A percentile compares a stretch with the other conserved stretches of the same genome.
Evolutionary conservation across 495 filamentous ascomycete species (phyloP).

Genomic region (Cercophora samala): DNA sequence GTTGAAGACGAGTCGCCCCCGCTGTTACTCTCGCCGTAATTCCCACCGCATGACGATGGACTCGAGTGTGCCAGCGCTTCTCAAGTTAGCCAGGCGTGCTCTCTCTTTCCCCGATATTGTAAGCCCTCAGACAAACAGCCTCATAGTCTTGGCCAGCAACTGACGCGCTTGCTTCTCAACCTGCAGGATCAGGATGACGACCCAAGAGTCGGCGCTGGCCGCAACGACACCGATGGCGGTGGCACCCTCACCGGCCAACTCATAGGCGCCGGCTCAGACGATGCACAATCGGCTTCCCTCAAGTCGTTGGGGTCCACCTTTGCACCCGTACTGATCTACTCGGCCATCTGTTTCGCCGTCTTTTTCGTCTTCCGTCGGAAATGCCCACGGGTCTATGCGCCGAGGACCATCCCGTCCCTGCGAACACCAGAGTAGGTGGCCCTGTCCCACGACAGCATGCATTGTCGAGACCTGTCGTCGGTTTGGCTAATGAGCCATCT

Average conservation of each 20-base stretch:
- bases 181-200: conserved; percentile 29
- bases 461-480: background rate
- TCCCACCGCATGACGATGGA: conserved; percentile 9
- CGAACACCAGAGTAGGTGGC: conserved; percentile 31
- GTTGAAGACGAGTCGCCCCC: background rate
- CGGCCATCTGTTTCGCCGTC: conserved; percentile 32
- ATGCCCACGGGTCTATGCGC: conserved; percentile 35
- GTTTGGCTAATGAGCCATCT: conserved; percentile 22
- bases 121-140: conserved; percentile 3
- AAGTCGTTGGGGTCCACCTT: conserved; percentile 49
- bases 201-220: conserved; percentile 29
- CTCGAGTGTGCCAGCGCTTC: background rate
- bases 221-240: conserved; percentile 25
- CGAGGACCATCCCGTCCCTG: conserved; percentile 28
- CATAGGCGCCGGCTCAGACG: conserved; percentile 10
- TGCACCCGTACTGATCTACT: conserved; percentile 46
- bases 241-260: conserved; percentile 25
- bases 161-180: background rate
- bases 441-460: background rate
- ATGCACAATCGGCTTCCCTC: conserved; percentile 25
- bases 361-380: conserved; percentile 33
- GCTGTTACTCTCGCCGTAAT: conserved; percentile 4
- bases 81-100: background rate
- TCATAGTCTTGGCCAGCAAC: no score
- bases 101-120: background rate